Evolutionary conservation across 441 rosid species (phyloP), one percentile per base, ranked within the genome.

Genomic region (Eruca vesicaria): DNA sequence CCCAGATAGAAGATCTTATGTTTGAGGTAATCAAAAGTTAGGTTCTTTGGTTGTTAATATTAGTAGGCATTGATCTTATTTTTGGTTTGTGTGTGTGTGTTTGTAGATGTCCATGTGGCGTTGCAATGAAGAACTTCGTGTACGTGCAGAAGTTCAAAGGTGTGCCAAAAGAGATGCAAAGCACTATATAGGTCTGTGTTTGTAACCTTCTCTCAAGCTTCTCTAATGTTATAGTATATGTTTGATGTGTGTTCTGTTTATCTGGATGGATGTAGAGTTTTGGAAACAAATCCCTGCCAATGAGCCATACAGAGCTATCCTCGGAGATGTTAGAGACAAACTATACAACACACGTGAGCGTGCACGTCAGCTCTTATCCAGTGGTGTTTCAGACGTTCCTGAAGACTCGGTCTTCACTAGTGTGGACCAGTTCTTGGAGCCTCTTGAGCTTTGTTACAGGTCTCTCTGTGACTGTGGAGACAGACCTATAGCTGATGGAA

Each of bases 101-200:
- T n/a, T 69, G 85, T 82, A 93, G 98, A 73, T 93, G 86, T 93
- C 98, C 16, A 93, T 93, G 98, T 93, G 98, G 98, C 92, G 97
- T 70, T 93, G 98, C 84, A 91, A 80, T 58, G 96, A 88, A 55
- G 98, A 93, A 66, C 97, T 93, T 41, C 91, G 96, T 64, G 78
- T 79, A 61, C 87, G 85, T 53, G 94, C 94, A 0, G 89, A 81
- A 69, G 89, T 90, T 68, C 97, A 84, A 41, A 73, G 85, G 71
- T 85, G 86, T 66, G 85, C 89, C 38, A 89, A 75, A 81, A 91
- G 78, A 72, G 96, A 93, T 81, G 87, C 98, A 15, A 93, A 93
- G 73, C 98, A 93, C 83, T 93, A 89, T 63, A 93, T 93, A 78
- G 99, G 94, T 43, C 7, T 43, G 18, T 87, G 36, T 56, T 36